phyloP scores from a whole-genome alignment of 2,329 filamentous ascomycete genomes.

The Fusarium haematococcum region DNA sequence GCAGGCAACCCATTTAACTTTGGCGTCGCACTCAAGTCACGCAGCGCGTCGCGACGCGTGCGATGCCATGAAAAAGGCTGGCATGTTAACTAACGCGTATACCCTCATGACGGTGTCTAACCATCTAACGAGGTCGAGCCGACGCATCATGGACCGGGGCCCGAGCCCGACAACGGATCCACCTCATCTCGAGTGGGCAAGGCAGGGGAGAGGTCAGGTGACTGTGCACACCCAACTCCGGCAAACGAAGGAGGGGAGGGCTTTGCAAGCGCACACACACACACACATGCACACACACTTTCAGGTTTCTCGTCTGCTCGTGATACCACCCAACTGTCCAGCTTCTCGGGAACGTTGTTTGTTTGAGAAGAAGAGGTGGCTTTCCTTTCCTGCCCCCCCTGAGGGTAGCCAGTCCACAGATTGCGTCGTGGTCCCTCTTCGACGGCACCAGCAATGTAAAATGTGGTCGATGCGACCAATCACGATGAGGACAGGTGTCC shows the following conservation, averaged over 20 bases:
- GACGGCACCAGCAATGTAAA: constrained; percentile 23
- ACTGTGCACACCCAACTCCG: constrained; percentile 6
- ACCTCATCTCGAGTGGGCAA: constrained; percentile 20
- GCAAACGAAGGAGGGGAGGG: constrained; percentile 16
- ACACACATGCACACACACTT: not conserved
- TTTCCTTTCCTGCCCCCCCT: constrained; percentile 8
- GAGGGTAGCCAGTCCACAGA: constrained; percentile 16
- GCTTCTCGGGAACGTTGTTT: not conserved
- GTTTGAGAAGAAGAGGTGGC: not conserved
- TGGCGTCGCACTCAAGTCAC: not conserved
- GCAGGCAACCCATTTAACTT: constrained; percentile 1
- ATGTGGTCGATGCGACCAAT: constrained; percentile 31
- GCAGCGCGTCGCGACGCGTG: constrained; percentile 26
- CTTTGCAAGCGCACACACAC: constrained; percentile 7
- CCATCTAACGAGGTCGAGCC: constrained; percentile 8
- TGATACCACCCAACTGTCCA: not conserved
- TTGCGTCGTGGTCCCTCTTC: constrained; percentile 22
- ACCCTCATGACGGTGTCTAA: not conserved
- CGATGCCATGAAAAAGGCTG: not conserved
- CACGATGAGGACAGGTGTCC: constrained; percentile 13
- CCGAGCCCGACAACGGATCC: constrained; percentile 16
- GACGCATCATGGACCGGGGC: constrained; percentile 26
- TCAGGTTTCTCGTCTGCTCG: constrained; percentile 2
- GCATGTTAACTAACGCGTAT: constrained; percentile 5
- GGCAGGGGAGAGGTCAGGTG: constrained; percentile 21